phyloP scores from a whole-genome alignment of 345 rosid genomes.

The Tarenaya hassleriana region DNA sequence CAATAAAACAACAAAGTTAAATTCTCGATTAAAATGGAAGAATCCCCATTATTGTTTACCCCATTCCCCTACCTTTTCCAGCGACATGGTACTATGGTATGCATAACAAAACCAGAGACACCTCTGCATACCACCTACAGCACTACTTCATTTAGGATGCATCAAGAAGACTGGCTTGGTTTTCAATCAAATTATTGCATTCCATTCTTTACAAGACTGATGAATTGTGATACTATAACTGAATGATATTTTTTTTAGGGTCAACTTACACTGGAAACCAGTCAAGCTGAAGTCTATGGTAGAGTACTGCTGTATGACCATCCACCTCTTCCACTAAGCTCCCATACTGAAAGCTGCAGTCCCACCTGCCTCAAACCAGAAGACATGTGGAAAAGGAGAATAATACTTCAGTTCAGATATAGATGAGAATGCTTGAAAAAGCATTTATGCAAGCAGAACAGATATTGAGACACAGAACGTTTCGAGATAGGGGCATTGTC shows the following conservation, averaged over 20 bases:
- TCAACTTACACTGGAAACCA: conserved; percentile 82
- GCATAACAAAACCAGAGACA: not conserved
- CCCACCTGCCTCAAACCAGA: conserved; percentile 67
- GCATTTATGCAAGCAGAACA: conserved; percentile 6
- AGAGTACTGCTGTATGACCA: conserved; percentile 96
- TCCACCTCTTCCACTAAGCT: conserved; percentile 99
- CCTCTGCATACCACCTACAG: conserved; percentile 2
- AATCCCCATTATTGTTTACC: conserved; percentile 1
- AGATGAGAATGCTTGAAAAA: conserved; percentile 15
- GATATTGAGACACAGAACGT: not conserved
- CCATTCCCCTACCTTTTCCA: conserved; percentile 1
- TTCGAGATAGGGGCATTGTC: not conserved
- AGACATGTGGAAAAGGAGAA: conserved; percentile 13
- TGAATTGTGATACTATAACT: conserved; percentile 6
- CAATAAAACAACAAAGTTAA: not conserved
- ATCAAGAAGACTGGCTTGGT: not conserved
- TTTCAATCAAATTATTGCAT: conserved; percentile 6
- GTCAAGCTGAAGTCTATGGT: conserved; percentile 92
- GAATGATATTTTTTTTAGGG: not conserved
- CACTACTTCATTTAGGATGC: not conserved
- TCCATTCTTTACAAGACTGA: not conserved
- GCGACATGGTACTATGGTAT: conserved; percentile 2
- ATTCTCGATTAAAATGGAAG: conserved; percentile 6
- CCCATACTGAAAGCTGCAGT: conserved; percentile 89
- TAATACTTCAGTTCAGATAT: conserved; percentile 6